These are phyloP conservation scores for Carex scoparia DNA, from an alignment of 176 grass and related monocot species.

Conservation along the genomic window DNA sequence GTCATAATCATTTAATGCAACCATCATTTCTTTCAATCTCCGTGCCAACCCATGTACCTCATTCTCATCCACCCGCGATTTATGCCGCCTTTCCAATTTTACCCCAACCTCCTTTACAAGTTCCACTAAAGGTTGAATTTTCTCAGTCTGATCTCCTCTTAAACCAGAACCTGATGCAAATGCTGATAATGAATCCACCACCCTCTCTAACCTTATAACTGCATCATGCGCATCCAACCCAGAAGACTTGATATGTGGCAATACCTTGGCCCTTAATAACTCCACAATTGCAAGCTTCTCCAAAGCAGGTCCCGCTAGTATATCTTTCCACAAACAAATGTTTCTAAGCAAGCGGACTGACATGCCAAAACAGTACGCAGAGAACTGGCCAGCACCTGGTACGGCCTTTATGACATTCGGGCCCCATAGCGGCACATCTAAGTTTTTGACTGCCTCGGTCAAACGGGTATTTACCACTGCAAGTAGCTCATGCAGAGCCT, in stretches of 20 bases:
- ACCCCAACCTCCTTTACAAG: constrained; percentile 58
- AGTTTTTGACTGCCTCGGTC: constrained; percentile 42
- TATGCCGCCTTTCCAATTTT: constrained; percentile 58
- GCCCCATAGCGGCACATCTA: constrained; percentile 77
- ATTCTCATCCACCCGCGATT: constrained; percentile 47
- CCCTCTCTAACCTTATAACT: constrained; percentile 60
- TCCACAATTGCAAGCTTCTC: constrained; percentile 83
- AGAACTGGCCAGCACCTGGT: constrained; percentile 61
- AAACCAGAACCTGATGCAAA: constrained; percentile 35
- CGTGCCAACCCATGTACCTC: constrained; percentile 58
- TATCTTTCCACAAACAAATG: constrained; percentile 86
- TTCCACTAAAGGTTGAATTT: constrained; percentile 58
- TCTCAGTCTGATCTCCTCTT: constrained; percentile 24
- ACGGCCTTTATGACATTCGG: constrained; percentile 63
- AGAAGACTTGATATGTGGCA: constrained; percentile 88
- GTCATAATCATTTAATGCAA: constrained; percentile 71
- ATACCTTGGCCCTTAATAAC: constrained; percentile 67
- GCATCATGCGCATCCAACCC: constrained; percentile 77
- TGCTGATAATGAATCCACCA: constrained; percentile 49
- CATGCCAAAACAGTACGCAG: constrained; percentile 79
- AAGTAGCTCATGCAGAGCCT: constrained; percentile 59
- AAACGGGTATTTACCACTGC: constrained; percentile 51
- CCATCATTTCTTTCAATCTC: constrained; percentile 69
- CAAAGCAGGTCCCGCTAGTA: constrained; percentile 53
- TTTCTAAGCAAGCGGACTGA: constrained; percentile 73